A percentile compares a stretch with the other conserved stretches of the same genome.
Conservation (phyloP, 768 basidiomycete genomes). For the Gloeopeniophorella convolvens region DNA sequence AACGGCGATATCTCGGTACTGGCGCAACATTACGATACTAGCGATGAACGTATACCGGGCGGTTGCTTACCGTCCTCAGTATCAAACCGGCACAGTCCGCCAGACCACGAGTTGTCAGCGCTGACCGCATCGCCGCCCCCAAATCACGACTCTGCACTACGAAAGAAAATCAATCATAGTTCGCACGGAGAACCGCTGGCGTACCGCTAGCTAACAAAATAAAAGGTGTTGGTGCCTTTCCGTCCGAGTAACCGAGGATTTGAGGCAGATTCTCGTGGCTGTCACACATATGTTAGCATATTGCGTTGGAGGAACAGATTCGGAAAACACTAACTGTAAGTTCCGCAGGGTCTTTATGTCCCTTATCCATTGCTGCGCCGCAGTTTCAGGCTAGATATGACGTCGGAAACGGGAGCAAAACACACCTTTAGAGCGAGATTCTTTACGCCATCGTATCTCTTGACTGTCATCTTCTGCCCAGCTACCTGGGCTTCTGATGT, state of each 20-base stretch:
- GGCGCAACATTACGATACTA: not conserved
- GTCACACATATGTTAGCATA: not conserved
- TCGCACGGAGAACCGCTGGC: too few relatives aligned
- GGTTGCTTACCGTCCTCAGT: slow-evolving; percentile 15
- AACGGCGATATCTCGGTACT: slow-evolving; percentile 19
- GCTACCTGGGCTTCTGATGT: slow-evolving; percentile 35
- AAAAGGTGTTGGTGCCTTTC: slow-evolving; percentile 40
- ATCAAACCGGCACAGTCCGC: slow-evolving; percentile 13
- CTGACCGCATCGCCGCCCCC: slow-evolving; percentile 10
- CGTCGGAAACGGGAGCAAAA: not conserved
- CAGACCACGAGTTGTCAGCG: slow-evolving; percentile 9
- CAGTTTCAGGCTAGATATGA: not conserved
- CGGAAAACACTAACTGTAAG: slow-evolving; percentile 34
- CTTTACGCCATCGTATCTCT: slow-evolving; percentile 38
- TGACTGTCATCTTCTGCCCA: slow-evolving; percentile 36
- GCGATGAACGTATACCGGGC: not conserved
- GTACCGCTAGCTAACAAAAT: slow-evolving; percentile 46
- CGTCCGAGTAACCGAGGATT: slow-evolving; percentile 44
- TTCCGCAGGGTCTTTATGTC: slow-evolving; percentile 47
- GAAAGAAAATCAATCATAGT: not conserved
- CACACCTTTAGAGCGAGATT: slow-evolving; percentile 30
- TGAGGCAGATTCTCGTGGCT: slow-evolving; percentile 51
- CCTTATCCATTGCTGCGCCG: slow-evolving; percentile 38
- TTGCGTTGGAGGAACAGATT: not conserved
- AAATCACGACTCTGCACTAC: slow-evolving; percentile 18